Conservation (phyloP, 768 basidiomycete species). For the Roridomyces roridus region DNA sequence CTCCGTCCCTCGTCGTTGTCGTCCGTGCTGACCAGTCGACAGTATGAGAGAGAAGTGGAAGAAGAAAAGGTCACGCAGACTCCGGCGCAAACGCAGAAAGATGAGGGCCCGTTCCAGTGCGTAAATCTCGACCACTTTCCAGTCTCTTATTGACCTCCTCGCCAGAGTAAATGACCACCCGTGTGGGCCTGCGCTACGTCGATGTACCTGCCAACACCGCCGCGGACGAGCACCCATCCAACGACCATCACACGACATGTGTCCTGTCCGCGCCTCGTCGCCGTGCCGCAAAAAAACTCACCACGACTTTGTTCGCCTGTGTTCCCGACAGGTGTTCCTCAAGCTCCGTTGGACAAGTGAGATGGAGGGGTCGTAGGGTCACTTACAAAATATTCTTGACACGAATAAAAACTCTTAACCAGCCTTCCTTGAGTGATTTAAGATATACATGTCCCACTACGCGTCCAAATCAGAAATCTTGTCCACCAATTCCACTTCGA, state of each 20-base stretch:
- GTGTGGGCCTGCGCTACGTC: constrained; percentile 13
- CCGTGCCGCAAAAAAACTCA: constrained; percentile 6
- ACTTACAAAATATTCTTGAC: constrained; percentile 18
- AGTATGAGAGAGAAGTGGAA: constrained; percentile 98
- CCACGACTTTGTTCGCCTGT: constrained; percentile 9
- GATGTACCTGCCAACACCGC: constrained; percentile 15
- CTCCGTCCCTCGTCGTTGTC: not conserved
- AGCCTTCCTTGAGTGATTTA: no score
- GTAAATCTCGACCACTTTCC: constrained; percentile 36
- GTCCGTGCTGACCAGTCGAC: not conserved
- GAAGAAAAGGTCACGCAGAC: constrained; percentile 93
- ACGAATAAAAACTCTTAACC: constrained; percentile 5
- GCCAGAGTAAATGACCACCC: constrained; percentile 22
- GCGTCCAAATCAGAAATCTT: no score
- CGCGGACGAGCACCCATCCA: constrained; percentile 20
- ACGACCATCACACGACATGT: no score
- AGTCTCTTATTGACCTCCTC: not conserved
- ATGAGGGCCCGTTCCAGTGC: constrained; percentile 93
- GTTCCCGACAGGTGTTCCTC: constrained; percentile 18
- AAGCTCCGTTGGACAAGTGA: constrained; percentile 11
- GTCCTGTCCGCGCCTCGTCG: constrained; percentile 18
- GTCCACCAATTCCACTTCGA: no score
- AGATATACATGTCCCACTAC: no score
- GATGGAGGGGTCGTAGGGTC: constrained; percentile 19
- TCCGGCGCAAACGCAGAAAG: constrained; percentile 94